A percentile compares a stretch with the other conserved stretches of the same genome.
These are phyloP conservation scores for Pisolithus tinctorius DNA, from an alignment of 768 basidiomycete genomes.

Conservation along the genomic window DNA sequence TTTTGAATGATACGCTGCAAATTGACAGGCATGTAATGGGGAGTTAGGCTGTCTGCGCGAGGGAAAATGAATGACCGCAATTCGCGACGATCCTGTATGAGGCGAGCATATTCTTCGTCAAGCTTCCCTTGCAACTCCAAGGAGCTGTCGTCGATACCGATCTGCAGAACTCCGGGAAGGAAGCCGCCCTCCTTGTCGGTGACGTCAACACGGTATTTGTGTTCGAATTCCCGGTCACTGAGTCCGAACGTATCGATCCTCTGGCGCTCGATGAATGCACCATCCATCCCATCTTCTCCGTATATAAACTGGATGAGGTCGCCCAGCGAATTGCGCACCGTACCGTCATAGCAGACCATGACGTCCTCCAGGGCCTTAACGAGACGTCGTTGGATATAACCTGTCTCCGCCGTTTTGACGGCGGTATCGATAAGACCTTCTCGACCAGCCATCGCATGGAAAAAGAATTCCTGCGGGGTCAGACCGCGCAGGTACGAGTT, in stretches of 20 bases:
- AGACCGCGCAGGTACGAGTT: slow-evolving; percentile 96
- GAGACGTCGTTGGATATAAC: slow-evolving; percentile 96
- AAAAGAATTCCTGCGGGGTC: slow-evolving; percentile 98
- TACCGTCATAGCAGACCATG: slow-evolving; percentile 96
- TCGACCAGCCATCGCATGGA: slow-evolving; percentile 99
- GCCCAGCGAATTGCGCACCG: slow-evolving; percentile 93
- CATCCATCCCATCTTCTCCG: slow-evolving; percentile 99
- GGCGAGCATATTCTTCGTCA: slow-evolving; percentile 68
- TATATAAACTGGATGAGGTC: slow-evolving; percentile 96
- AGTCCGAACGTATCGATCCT: slow-evolving; percentile 85
- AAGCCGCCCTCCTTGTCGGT: slow-evolving; percentile 80
- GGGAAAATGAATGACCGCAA: slow-evolving; percentile 85
- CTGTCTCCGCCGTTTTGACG: slow-evolving; percentile 98
- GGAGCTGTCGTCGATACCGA: slow-evolving; percentile 82
- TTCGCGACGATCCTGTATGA: slow-evolving; percentile 65
- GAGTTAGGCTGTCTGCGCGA: slow-evolving; percentile 56
- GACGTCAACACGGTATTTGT: slow-evolving; percentile 91
- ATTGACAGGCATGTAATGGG: slow-evolving; percentile 92
- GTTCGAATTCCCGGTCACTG: slow-evolving; percentile 77
- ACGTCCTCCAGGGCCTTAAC: slow-evolving; percentile 98
- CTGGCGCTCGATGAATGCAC: slow-evolving; percentile 94
- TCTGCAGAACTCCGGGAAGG: slow-evolving; percentile 70
- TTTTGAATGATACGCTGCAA: slow-evolving; percentile 94
- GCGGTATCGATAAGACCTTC: slow-evolving; percentile 99
- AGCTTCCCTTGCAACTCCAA: slow-evolving; percentile 76